Conservation (phyloP, 1,139 yeast genomes). For the Pichia sp. region DNA sequence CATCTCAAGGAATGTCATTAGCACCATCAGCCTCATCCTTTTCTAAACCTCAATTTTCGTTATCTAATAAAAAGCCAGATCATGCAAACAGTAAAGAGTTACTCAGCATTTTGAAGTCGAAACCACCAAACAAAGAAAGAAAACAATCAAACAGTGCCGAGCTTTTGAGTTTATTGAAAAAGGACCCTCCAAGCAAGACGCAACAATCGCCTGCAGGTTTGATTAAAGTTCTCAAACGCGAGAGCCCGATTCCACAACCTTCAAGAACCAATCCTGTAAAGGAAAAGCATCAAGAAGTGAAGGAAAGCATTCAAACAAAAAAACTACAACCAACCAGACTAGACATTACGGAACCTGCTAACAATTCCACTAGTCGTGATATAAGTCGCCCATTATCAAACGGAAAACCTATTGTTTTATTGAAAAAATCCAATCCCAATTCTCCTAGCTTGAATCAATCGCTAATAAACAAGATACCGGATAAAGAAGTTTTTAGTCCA, state of each 20-base stretch:
- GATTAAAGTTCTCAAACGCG: conserved; percentile 19
- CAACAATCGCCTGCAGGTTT: conserved; percentile 4
- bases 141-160: conserved; percentile 10
- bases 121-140: conserved; percentile 20
- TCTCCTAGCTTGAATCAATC: not conserved
- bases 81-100: conserved; percentile 49
- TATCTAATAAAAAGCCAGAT: conserved; percentile 35
- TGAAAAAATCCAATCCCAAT: conserved; percentile 18
- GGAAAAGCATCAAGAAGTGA: not conserved
- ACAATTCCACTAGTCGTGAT: conserved; percentile 12
- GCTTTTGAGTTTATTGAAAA: conserved; percentile 14
- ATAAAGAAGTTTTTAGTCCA: too few relatives aligned
- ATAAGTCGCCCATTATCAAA: conserved; percentile 7
- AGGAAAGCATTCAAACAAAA: not conserved
- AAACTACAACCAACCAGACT: conserved; percentile 1
- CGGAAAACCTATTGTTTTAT: conserved; percentile 19
- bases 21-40: conserved; percentile 29
- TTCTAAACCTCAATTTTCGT: conserved; percentile 24
- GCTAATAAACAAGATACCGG: not conserved
- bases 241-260: conserved; percentile 9
- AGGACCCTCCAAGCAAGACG: not conserved
- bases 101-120: conserved; percentile 45
- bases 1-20: conserved; percentile 27
- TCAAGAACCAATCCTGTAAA: not conserved
- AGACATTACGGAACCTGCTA: conserved; percentile 24